A percentile compares a stretch with the other conserved stretches of the same genome.
phyloP scores from a whole-genome alignment of 768 basidiomycete species.

The Daedaleopsis nitida region DNA sequence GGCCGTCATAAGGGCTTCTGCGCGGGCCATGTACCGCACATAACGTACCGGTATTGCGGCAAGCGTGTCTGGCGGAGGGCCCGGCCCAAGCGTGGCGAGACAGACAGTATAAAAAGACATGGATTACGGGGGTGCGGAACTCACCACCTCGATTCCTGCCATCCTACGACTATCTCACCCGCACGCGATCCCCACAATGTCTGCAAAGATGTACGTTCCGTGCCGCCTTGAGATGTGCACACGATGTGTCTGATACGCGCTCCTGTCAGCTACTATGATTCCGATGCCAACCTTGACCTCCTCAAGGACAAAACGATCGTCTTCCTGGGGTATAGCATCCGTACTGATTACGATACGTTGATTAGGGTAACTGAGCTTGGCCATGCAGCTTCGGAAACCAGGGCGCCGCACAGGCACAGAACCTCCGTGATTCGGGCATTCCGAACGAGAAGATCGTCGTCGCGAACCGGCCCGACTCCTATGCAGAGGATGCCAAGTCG shows the following conservation, averaged over 20 bases:
- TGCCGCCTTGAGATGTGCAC: neutral
- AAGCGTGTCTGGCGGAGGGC: neutral
- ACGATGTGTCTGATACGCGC: neutral
- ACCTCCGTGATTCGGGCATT: conserved; percentile 63
- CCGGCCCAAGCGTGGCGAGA: neutral
- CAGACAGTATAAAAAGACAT: conserved; percentile 9
- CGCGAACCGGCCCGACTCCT: conserved; percentile 58
- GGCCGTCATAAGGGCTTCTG: neutral
- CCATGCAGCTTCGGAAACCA: conserved; percentile 60
- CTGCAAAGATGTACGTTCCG: conserved; percentile 54
- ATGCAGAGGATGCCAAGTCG: conserved; percentile 56
- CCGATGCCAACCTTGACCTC: conserved; percentile 54
- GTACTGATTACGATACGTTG: neutral
- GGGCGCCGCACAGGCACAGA: conserved; percentile 68
- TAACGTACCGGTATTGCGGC: neutral
- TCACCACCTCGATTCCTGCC: too few relatives aligned
- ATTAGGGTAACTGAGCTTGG: neutral
- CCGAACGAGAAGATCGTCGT: conserved; percentile 61
- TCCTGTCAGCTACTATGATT: conserved; percentile 54
- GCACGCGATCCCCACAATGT: conserved; percentile 21
- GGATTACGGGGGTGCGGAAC: too few relatives aligned
- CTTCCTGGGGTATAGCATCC: conserved; percentile 52
- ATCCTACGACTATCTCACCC: neutral
- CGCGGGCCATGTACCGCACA: neutral
- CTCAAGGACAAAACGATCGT: conserved; percentile 55